Evolutionary conservation across 1,284 basidiomycete species (phyloP).

Genomic region (Irpex sp.): DNA sequence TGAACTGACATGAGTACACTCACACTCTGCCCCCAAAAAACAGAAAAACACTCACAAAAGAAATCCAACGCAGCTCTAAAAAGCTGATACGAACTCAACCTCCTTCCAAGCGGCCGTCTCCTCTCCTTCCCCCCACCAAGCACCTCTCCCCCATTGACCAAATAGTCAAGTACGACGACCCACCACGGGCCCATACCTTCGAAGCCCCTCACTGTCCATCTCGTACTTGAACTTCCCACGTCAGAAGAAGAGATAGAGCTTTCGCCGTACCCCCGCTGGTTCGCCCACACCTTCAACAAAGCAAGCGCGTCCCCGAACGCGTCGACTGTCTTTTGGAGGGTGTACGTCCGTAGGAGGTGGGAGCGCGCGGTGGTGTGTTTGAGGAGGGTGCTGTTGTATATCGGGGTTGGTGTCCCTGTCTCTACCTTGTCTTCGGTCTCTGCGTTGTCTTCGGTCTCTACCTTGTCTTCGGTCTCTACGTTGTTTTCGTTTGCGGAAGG

Average conservation of each 20-base stretch:
- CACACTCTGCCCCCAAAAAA: neutral
- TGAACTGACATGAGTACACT: too few species aligned
- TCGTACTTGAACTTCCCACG: conserved; percentile 1
- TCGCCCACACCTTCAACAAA: conserved; percentile 86
- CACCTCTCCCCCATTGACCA: conserved; percentile 67
- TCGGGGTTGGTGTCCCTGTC: conserved; percentile 52
- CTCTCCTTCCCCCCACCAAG: conserved; percentile 26
- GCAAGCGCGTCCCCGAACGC: conserved; percentile 74
- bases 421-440: too few species aligned
- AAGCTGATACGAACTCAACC: conserved; percentile 82
- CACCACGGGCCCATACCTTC: conserved; percentile 68
- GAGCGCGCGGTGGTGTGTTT: conserved; percentile 59
- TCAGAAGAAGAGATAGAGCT: conserved; percentile 23
- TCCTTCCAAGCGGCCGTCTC: conserved; percentile 58
- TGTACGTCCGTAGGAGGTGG: conserved; percentile 67
- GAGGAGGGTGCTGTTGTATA: conserved; percentile 79
- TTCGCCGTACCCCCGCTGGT: conserved; percentile 75
- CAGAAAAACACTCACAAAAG: conserved; percentile 45
- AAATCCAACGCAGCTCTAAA: conserved; percentile 81
- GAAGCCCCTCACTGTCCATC: conserved; percentile 61
- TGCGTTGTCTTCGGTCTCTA: too few species aligned
- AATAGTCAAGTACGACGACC: conserved; percentile 61
- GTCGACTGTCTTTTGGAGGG: conserved; percentile 54
- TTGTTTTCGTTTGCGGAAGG: too few species aligned
- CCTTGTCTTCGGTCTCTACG: too few species aligned